Conservation (phyloP, 129 eudicot genomes). For the Heracleum sosnowskyi region DNA sequence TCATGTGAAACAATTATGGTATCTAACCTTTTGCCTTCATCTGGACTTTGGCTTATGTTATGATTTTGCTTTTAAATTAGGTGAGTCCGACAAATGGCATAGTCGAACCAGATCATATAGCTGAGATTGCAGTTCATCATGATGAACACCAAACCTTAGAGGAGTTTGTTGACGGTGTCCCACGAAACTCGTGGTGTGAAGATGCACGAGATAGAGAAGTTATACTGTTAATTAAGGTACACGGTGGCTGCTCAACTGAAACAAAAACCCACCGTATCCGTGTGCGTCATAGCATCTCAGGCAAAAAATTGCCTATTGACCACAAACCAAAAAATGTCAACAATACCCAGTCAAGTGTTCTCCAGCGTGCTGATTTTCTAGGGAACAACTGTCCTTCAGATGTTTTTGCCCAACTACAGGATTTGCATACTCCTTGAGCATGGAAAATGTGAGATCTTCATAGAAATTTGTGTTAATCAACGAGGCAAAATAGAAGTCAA, state of each 20-base stretch:
- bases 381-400: constrained; percentile 47
- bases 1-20: neutral
- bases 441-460: neutral
- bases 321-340: constrained; percentile 20
- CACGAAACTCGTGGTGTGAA: constrained; percentile 88
- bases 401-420: constrained; percentile 63
- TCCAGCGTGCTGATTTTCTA: constrained; percentile 66
- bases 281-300: constrained; percentile 64
- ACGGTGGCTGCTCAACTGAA: constrained; percentile 53
- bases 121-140: constrained; percentile 65
- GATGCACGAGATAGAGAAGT: constrained; percentile 88
- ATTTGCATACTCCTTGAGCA: constrained; percentile 51
- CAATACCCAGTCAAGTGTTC: constrained; percentile 41
- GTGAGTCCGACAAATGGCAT: constrained; percentile 76
- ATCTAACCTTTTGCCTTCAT: neutral
- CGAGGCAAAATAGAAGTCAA: neutral
- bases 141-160: constrained; percentile 65
- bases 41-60: neutral
- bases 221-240: constrained; percentile 53
- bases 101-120: constrained; percentile 65
- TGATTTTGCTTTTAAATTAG: constrained; percentile 28
- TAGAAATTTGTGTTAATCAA: neutral
- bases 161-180: constrained; percentile 73
- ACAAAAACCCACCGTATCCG: constrained; percentile 56
- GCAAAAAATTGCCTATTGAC: constrained; percentile 35